Evolutionary conservation across 805 yeast species (phyloP).

Genomic region (Candida odintsovae): DNA sequence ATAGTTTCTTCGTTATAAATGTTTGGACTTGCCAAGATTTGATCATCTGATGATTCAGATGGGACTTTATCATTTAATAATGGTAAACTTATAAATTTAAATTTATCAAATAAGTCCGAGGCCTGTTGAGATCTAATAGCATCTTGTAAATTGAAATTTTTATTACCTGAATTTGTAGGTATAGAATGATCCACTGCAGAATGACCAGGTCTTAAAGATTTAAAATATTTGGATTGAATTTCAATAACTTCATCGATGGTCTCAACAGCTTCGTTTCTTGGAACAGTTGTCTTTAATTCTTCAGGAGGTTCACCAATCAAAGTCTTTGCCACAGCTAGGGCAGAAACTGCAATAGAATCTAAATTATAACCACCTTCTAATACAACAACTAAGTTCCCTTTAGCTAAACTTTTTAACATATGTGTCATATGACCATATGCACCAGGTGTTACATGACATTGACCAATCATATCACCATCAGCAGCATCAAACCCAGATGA

Average conservation of each 20-base stretch:
- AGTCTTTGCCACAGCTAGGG: constrained; percentile 86
- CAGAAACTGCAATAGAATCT: constrained; percentile 85
- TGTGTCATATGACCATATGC: constrained; percentile 98
- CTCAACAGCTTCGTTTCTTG: constrained; percentile 71
- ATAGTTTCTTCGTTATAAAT: constrained; percentile 60
- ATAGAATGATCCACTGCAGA: constrained; percentile 32
- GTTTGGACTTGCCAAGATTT: constrained; percentile 64
- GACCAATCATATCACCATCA: constrained; percentile 95
- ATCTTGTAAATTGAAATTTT: constrained; percentile 54
- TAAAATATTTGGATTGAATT: constrained; percentile 84
- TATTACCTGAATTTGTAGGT: constrained; percentile 29
- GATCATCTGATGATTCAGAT: constrained; percentile 49
- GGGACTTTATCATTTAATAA: constrained; percentile 36
- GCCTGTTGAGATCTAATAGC: constrained; percentile 73
- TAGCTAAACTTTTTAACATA: constrained; percentile 78
- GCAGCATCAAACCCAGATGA: constrained; percentile 99
- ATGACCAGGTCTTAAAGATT: constrained; percentile 68
- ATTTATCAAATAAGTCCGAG: constrained; percentile 44
- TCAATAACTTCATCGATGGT: constrained; percentile 76
- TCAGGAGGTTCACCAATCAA: constrained; percentile 95
- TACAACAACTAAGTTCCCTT: constrained; percentile 83
- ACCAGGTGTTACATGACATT: constrained; percentile 91
- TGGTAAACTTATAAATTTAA: constrained; percentile 65
- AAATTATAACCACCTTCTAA: constrained; percentile 96
- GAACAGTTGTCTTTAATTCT: constrained; percentile 55